Evolutionary conservation across 1,284 basidiomycete species (phyloP).

Genomic region (Melampsora larici-populina): DNA sequence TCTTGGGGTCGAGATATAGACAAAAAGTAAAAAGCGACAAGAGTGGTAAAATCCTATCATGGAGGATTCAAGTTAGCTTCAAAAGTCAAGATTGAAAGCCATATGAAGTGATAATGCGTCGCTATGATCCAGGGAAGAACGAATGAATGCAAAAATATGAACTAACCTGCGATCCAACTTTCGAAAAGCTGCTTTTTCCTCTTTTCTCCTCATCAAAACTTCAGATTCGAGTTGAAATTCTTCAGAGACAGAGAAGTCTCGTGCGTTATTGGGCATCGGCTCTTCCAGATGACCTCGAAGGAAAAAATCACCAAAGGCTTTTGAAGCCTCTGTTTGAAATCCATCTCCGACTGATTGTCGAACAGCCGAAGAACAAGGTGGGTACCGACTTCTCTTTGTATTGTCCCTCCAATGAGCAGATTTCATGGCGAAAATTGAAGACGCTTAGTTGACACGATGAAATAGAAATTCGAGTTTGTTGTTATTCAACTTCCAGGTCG

Average conservation of each 20-base stretch:
- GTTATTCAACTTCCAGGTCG: no score
- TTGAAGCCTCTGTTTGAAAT: neutral
- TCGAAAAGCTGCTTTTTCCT: neutral
- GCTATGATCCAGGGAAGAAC: neutral
- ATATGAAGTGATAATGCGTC: neutral
- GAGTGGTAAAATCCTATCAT: neutral
- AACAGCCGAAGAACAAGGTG: neutral
- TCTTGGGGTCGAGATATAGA: neutral
- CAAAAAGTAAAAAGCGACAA: neutral
- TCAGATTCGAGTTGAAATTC: neutral
- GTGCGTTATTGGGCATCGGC: neutral
- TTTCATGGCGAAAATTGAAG: no score
- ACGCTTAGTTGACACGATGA: no score
- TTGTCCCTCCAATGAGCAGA: no score
- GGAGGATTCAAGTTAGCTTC: no score
- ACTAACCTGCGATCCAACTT: conserved; percentile 4
- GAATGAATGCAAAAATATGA: neutral
- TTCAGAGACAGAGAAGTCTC: conserved; percentile 3
- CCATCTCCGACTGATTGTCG: conserved; percentile 1
- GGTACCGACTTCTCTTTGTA: no score
- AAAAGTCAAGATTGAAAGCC: no score
- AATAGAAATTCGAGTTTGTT: no score
- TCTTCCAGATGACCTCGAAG: neutral
- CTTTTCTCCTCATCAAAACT: neutral
- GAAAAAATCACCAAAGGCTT: conserved; percentile 1